phyloP scores from a whole-genome alignment of 1,284 basidiomycete species.

The Earliella scabrosa region DNA sequence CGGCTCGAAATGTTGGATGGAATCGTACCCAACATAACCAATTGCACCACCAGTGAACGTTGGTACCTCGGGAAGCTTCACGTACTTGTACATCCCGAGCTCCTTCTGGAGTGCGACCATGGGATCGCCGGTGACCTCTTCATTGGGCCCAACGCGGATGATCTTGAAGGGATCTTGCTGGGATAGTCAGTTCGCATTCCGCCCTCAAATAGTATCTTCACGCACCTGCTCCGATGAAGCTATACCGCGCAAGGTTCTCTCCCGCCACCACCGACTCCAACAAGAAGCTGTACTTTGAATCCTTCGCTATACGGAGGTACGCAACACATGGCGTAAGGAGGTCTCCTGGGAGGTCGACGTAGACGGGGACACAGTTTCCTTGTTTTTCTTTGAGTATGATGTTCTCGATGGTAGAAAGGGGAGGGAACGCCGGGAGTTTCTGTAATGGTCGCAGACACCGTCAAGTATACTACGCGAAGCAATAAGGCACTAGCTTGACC shows the following conservation, averaged over 20 bases:
- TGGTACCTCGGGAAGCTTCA: constrained; percentile 88
- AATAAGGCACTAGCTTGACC: constrained; percentile 34
- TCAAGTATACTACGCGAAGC: constrained; percentile 8
- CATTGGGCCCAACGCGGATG: constrained; percentile 85
- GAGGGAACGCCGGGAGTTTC: constrained; percentile 69
- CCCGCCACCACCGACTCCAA: constrained; percentile 92
- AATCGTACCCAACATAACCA: constrained; percentile 97
- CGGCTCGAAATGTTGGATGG: constrained; percentile 96
- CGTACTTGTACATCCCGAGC: constrained; percentile 86
- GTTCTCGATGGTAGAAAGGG: constrained; percentile 71
- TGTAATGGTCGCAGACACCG: constrained; percentile 31
- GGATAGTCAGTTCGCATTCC: not conserved
- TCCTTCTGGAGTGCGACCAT: constrained; percentile 86
- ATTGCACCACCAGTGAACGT: constrained; percentile 98
- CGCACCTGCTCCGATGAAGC: constrained; percentile 94
- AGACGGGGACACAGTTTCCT: constrained; percentile 94
- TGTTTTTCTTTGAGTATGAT: constrained; percentile 77
- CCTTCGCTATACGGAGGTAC: constrained; percentile 91
- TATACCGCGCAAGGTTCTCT: constrained; percentile 92
- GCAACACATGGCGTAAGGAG: constrained; percentile 97
- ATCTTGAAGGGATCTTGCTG: constrained; percentile 88
- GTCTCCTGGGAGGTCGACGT: constrained; percentile 92
- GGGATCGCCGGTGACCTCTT: constrained; percentile 89
- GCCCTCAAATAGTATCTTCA: constrained; percentile 8
- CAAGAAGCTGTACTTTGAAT: constrained; percentile 91